phyloP scores from a whole-genome alignment of 176 grass and related monocot species.

The Oropetium thomaeum region DNA sequence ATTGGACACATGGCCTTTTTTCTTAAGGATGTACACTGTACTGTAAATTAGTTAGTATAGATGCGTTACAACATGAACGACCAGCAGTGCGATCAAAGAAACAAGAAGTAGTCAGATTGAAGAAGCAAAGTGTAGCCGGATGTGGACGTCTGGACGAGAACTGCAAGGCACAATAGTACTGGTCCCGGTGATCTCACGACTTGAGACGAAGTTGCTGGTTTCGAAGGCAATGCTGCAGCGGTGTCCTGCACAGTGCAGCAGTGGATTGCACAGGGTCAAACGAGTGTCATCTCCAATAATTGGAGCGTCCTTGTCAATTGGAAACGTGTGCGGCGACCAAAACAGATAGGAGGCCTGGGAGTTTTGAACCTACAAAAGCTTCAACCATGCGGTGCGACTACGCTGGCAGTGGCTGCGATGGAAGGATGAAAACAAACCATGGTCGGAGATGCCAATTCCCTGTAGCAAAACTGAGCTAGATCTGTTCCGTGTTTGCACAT shows the following conservation, averaged over 20 bases:
- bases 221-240: conserved; percentile 14
- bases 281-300: conserved; percentile 18
- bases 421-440: no score
- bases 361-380: no score
- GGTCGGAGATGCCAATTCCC: no score
- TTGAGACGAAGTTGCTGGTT: neutral
- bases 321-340: no score
- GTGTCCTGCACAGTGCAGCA: neutral
- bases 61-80: conserved; percentile 8
- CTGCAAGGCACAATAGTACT: neutral
- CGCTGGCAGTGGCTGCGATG: no score
- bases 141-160: neutral
- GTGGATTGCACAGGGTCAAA: neutral
- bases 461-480: no score
- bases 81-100: neutral
- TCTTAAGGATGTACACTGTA: neutral
- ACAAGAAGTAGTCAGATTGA: neutral
- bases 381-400: no score
- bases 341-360: no score
- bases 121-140: conserved; percentile 14
- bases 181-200: neutral
- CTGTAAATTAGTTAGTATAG: no score
- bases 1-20: neutral
- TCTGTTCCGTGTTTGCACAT: no score
- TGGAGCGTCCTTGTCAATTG: no score